Evolutionary conservation across 2,329 filamentous ascomycete species (phyloP).

Genomic region (Clarireedia paspali): DNA sequence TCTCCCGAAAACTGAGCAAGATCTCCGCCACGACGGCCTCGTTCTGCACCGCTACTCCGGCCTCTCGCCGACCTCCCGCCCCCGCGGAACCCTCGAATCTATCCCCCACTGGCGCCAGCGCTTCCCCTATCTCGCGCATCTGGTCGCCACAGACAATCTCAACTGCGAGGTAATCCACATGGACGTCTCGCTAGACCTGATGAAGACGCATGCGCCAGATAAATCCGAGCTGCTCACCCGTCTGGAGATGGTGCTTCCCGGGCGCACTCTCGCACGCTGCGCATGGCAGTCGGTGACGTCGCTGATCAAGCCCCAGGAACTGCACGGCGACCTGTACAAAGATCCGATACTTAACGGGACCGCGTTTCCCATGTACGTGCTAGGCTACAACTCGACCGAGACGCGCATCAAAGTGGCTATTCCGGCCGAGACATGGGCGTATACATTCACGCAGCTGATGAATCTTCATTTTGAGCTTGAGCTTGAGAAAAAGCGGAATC

Average conservation of each 20-base stretch:
- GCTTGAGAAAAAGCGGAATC: conserved; percentile 37
- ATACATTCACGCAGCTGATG: conserved; percentile 23
- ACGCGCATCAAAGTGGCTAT: conserved; percentile 25
- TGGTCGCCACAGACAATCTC: conserved; percentile 43
- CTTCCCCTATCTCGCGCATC: conserved; percentile 48
- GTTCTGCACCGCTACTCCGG: conserved; percentile 23
- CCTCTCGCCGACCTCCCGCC: conserved; percentile 12
- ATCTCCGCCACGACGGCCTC: conserved; percentile 15
- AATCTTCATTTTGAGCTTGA: conserved; percentile 17
- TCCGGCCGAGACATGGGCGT: conserved; percentile 26
- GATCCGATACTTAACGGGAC: conserved; percentile 26
- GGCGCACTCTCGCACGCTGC: conserved; percentile 45
- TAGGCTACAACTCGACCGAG: conserved; percentile 13
- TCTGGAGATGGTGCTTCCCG: conserved; percentile 51
- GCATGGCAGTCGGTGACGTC: conserved; percentile 54
- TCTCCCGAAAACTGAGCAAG: conserved; percentile 15
- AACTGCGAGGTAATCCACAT: conserved; percentile 55
- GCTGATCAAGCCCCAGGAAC: conserved; percentile 47
- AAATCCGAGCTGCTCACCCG: conserved; percentile 54
- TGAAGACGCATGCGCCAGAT: conserved; percentile 47
- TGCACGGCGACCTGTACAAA: conserved; percentile 27
- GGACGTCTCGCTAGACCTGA: conserved; percentile 51
- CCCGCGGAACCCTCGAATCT: conserved; percentile 38
- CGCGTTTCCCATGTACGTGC: conserved; percentile 13
- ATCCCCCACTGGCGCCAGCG: conserved; percentile 50